Evolutionary conservation across 306 rosid species (phyloP).

Genomic region (Prinsepia uniflora): DNA sequence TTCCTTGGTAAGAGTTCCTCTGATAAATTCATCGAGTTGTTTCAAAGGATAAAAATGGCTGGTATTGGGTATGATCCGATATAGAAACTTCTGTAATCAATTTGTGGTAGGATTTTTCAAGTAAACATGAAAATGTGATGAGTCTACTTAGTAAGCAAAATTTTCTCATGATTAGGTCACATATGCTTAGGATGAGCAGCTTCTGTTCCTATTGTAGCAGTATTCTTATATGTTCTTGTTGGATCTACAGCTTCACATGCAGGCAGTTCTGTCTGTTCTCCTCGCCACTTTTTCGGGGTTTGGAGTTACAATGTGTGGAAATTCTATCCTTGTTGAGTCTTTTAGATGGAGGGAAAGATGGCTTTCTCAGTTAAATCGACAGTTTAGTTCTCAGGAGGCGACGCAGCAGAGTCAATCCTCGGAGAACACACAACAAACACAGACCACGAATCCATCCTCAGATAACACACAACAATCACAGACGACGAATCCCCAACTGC

Average conservation of each 20-base stretch:
- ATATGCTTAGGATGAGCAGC: not conserved
- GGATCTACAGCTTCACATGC: slow-evolving; percentile 51
- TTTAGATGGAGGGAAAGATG: slow-evolving; percentile 38
- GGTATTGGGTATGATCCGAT: too few species aligned
- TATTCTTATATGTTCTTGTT: slow-evolving; percentile 14
- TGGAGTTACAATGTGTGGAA: slow-evolving; percentile 61
- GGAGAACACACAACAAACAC: slow-evolving; percentile 28
- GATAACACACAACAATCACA: slow-evolving; percentile 30
- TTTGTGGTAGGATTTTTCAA: not conserved
- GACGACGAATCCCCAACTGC: slow-evolving; percentile 26
- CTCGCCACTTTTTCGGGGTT: slow-evolving; percentile 74
- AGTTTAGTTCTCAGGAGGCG: slow-evolving; percentile 18
- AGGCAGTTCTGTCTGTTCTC: slow-evolving; percentile 60
- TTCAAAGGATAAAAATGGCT: too few species aligned
- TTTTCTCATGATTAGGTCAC: not conserved
- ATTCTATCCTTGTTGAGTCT: slow-evolving; percentile 42
- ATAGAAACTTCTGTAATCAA: not conserved
- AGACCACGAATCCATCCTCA: slow-evolving; percentile 27
- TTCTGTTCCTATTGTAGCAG: not conserved
- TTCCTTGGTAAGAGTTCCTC: slow-evolving; percentile 48
- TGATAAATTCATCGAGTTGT: too few species aligned
- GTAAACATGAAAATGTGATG: not conserved
- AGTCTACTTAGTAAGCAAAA: not conserved
- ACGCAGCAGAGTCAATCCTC: slow-evolving; percentile 28
- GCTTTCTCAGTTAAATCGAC: slow-evolving; percentile 35